Base-by-base conservation (phyloP, 352 stramenopile species). In the Globisporangium alternatum region DNA sequence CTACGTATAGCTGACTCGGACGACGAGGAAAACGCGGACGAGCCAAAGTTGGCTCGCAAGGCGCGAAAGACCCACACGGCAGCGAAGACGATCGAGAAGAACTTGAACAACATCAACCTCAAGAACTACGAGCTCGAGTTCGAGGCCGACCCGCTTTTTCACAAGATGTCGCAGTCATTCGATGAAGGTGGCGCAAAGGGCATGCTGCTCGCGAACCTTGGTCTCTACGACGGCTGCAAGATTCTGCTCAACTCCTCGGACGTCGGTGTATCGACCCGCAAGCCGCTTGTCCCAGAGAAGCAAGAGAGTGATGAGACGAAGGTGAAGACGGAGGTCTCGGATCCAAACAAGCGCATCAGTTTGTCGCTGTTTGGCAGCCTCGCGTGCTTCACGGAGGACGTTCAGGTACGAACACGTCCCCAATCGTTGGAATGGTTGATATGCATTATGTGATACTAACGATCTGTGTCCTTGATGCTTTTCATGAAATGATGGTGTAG, bases 81-180 rank as follows among this genome's bases (percentile, higher is more conserved):
- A 37, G 80, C 77, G 7, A 79, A 75, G 21, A 96, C 88, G 48
- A 88, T 96, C 31, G 89, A 97, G 62, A 92, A 91, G 58, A 96
- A 96, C 56, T 51, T 94, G 55, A 89, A 88, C 67, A 91, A 93
- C 62, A 92, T 96, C 70, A 95, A 90, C 59, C 67, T 94, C 30
- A 95, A 96, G 68, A 82, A 67, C 31, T 88, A 95, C 43, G 92
- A 97, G 39, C 75, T 83, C 19, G 92, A 95, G 52, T 96, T 92
- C 61, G 84, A 94, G 37, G 81, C 91, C 5, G 93, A 98, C 63
- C 90, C 91, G 33, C 74, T 97, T 6, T 98, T 98, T 64, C 89
- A 96, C 75, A 96, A 97, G 65, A 97, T 98, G 87, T 94, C 83
- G 30, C 86, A 97, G 65, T 90, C 79, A 5, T 97, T 98, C 62